Base-by-base conservation (phyloP, 805 yeast species). In the Saturnispora zaruensis region DNA sequence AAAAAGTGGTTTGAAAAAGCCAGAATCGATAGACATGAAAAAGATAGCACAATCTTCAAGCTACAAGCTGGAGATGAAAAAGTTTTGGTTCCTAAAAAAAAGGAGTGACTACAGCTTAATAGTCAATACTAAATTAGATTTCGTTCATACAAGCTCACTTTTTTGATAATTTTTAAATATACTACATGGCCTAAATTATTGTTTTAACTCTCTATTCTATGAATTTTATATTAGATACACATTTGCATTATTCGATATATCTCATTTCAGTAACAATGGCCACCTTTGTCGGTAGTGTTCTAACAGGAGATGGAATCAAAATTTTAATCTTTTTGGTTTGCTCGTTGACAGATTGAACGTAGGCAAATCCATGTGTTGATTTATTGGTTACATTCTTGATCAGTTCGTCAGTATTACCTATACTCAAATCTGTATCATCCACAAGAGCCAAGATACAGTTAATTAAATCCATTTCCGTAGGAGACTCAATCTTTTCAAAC, bases 291-390 rank as follows among this genome's bases (percentile, higher is more conserved):
- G 99, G 99, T 23, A 90, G 69, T 38, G 82, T 68, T 24, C 60
- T 70, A 1, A 96, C 95, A 2, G 96, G 96, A 5, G 87, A 84
- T 0, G 99, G 98, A 53, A 89, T 72, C 53, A 91, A 70, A 7
- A 93, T 72, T 59, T 82, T 82, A 49, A 87, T 61, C 57, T 78
- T 83, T 14, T 77, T 74, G 59, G 81, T 82, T 14, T 77, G 69
- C 55, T 91, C 97, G 59, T 90, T 95, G 44, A 62, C 60, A 30
- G 63, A 56, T 8, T 75, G 67, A 4, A 81, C 78, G 54, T 87
- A 83, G 3, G 83, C 86, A 66, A 80, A 91, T 0, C 99, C 98
- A 55, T 87, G 62, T 0, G 87, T 81, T 46, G 60, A 53, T 37
- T 52, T 58, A 13, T 46, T 45, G 21, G 55, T 38, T 2, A 59